These are phyloP conservation scores for Panicum miliaceum DNA, from an alignment of 176 grass and related monocot species.

Conservation along the genomic window DNA sequence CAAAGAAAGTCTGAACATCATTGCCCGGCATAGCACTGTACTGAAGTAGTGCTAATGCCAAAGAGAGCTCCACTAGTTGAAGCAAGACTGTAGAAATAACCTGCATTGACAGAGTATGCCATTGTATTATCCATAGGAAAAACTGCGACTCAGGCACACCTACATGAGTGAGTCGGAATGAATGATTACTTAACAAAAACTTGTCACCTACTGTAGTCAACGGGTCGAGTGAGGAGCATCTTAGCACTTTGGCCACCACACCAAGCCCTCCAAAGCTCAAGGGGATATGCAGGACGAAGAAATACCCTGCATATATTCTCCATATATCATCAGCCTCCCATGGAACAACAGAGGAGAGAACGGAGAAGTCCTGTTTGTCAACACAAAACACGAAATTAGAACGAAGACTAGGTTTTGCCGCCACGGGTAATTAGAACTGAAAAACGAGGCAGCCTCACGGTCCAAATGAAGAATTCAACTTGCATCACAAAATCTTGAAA, in stretches of 20 bases:
- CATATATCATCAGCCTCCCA: constrained; percentile 76
- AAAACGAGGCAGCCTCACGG: no score
- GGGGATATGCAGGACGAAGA: constrained; percentile 77
- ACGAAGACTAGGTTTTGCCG: neutral
- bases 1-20: constrained; percentile 54
- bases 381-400: constrained; percentile 24
- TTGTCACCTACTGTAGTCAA: constrained; percentile 59
- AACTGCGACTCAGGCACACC: neutral
- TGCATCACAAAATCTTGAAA: neutral
- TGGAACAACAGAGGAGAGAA: constrained; percentile 60
- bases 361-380: constrained; percentile 49
- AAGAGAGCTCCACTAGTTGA: constrained; percentile 62
- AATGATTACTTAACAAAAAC: constrained; percentile 2
- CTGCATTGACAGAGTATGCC: constrained; percentile 49
- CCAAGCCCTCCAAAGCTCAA: constrained; percentile 92
- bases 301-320: constrained; percentile 83
- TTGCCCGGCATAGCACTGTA: constrained; percentile 48
- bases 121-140: neutral
- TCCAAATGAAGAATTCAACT: neutral
- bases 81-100: constrained; percentile 52
- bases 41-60: constrained; percentile 60
- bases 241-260: constrained; percentile 58
- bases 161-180: neutral
- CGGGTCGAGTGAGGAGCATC: constrained; percentile 59
- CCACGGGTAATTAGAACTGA: neutral